phyloP scores from a whole-genome alignment of 352 stramenopile species.

The Plasmopara halstedii region DNA sequence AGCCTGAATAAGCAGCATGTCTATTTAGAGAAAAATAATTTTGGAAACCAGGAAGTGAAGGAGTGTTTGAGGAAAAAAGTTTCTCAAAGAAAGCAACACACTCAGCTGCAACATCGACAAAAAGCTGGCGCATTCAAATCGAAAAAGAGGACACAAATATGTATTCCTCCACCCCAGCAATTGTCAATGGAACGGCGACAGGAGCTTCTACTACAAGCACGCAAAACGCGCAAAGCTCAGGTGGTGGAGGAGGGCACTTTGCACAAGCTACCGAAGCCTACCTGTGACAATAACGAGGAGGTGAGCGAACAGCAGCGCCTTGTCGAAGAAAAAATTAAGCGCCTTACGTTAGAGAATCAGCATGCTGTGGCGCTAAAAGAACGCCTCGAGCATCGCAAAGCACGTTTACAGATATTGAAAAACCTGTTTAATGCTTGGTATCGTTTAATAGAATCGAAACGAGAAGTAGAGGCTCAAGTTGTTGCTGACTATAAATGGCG shows the following conservation, averaged over 20 bases:
- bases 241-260: constrained; percentile 11
- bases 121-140: not conserved
- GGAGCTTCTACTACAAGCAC: constrained; percentile 17
- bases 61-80: not conserved
- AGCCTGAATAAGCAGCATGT: constrained; percentile 2
- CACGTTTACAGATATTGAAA: constrained; percentile 8
- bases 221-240: constrained; percentile 14
- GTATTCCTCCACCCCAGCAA: constrained; percentile 3
- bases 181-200: constrained; percentile 35
- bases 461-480: constrained; percentile 11
- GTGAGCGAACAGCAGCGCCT: constrained; percentile 16
- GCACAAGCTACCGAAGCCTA: constrained; percentile 2
- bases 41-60: constrained; percentile 8
- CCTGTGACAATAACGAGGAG: constrained; percentile 19
- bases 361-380: constrained; percentile 19
- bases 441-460: constrained; percentile 2
- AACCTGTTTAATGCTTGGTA: constrained; percentile 12
- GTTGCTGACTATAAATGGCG: constrained; percentile 19
- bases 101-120: not conserved
- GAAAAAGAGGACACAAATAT: constrained; percentile 1
- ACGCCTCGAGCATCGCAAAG: constrained; percentile 18
- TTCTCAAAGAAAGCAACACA: not conserved
- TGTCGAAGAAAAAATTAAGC: constrained; percentile 29
- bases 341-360: constrained; percentile 28
- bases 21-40: not conserved